Evolutionary conservation across 208 protist genomes (phyloP), one percentile per base, ranked within the genome.

Genomic region (Entamoeba moshkovskii): DNA sequence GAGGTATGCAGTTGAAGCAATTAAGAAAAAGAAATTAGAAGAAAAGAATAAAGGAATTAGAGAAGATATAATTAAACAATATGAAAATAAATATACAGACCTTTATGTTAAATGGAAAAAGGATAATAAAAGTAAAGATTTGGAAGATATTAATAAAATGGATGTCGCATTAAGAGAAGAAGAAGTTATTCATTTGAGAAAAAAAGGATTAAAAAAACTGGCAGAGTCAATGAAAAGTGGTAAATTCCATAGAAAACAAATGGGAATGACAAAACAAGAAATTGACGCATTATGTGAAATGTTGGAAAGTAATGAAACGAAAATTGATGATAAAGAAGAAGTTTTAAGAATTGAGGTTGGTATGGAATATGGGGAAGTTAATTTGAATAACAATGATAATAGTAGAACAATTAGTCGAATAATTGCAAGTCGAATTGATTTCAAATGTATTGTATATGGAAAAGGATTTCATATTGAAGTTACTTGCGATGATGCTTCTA

Each of bases 321-420:
- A 85, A 85, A 85, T 85, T 85, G 59, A 85, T 42, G 59, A 85
- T 85, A 85, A 85, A 85, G 59, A 85, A 85, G 59, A 85, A 38
- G 33, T 85, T 0, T 85, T 85, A 42, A 11, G 25, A 0, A 29
- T 85, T 33, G 59, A 85, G n/a, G 33, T 29, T 85, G 29, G n/a
- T 1, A 33, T 85, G n/a, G 59, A 85, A 38, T 85, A 33, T 85
- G 59, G 59, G n/a, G 59, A 85, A 85, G 11, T 85, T 0, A 42
- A 8, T 85, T 85, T 85, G n/a, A 38, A 85, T 29, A 85, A 85
- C 25, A 85, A 85, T 44, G 59, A 85, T 38, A 15, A 38, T 13
- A 85, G 59, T 85, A 11, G 59, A 42, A 85, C 59, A 29, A 42
- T 85, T 42, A 13, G 8, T 33, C 0, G 59, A 4, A 3, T 85